A percentile compares a stretch with the other conserved stretches of the same genome.
phyloP scores from a whole-genome alignment of 495 filamentous ascomycete species.

The Penicillium subrubescens region DNA sequence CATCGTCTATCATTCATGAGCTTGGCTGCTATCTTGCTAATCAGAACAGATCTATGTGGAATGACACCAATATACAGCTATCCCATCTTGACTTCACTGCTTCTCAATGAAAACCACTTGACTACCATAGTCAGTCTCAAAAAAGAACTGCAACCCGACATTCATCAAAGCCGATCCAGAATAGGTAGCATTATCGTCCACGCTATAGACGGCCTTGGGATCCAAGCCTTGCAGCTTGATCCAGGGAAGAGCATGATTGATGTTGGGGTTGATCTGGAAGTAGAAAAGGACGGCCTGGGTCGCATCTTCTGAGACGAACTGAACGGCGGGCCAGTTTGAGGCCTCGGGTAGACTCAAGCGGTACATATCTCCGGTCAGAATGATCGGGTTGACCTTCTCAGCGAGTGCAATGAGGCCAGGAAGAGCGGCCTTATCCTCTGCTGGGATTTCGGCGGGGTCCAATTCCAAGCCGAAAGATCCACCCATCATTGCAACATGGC shows the following conservation, averaged over 20 bases:
- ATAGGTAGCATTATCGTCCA: conserved; percentile 42
- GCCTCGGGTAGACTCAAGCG: conserved; percentile 54
- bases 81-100: conserved; percentile 6
- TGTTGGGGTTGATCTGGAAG: conserved; percentile 47
- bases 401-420: conserved; percentile 48
- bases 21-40: background rate
- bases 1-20: background rate
- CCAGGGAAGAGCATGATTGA: conserved; percentile 47
- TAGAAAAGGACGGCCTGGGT: conserved; percentile 49
- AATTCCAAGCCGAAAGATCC: conserved; percentile 59
- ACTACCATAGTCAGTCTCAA: conserved; percentile 44
- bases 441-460: conserved; percentile 43
- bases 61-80: background rate
- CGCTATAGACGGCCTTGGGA: conserved; percentile 41
- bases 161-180: conserved; percentile 54
- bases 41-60: background rate
- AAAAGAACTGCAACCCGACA: conserved; percentile 43
- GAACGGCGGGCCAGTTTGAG: conserved; percentile 56
- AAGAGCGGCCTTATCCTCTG: conserved; percentile 46
- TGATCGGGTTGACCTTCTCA: conserved; percentile 53
- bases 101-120: conserved; percentile 46
- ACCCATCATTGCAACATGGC: conserved; percentile 60
- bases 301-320: conserved; percentile 50
- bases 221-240: conserved; percentile 51
- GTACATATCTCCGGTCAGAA: conserved; percentile 53